Evolutionary conservation across 305 asterid species (phyloP).

Genomic region (Rubia balearica): DNA sequence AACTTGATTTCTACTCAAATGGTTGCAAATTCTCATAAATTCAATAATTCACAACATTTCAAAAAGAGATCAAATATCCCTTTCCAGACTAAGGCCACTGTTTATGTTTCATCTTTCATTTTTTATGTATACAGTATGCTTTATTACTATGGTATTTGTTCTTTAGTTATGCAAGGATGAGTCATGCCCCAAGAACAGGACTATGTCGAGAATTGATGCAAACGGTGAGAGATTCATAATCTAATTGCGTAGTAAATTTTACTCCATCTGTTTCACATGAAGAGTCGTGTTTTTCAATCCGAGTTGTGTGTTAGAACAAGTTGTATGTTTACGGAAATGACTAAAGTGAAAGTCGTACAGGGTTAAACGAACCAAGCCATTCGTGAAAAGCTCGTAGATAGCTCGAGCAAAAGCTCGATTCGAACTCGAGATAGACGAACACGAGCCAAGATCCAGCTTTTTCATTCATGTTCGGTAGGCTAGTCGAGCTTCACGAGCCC

Average conservation of each 20-base stretch:
- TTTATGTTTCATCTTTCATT: not conserved
- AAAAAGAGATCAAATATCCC: not conserved
- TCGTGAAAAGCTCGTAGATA: too few species aligned
- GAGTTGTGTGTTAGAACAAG: too few species aligned
- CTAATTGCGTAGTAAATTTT: not conserved
- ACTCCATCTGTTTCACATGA: not conserved
- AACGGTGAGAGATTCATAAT: constrained; percentile 11
- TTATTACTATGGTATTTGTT: not conserved
- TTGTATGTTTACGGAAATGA: too few species aligned
- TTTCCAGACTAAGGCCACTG: constrained; percentile 14
- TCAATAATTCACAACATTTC: constrained; percentile 8
- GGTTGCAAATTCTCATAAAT: not conserved
- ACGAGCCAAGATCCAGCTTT: too few species aligned
- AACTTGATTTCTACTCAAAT: not conserved
- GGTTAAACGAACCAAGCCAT: not conserved
- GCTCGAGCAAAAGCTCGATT: too few species aligned
- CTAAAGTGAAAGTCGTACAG: not conserved
- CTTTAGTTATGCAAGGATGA: constrained; percentile 14
- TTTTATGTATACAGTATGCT: not conserved
- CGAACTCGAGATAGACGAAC: too few species aligned
- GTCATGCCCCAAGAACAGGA: constrained; percentile 16
- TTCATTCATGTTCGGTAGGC: too few species aligned
- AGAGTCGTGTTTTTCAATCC: not conserved
- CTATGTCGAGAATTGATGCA: constrained; percentile 21
- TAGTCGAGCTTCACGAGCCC: too few species aligned